phyloP scores from a whole-genome alignment of 257 asterid genomes.

The Nicotiana otophora region DNA sequence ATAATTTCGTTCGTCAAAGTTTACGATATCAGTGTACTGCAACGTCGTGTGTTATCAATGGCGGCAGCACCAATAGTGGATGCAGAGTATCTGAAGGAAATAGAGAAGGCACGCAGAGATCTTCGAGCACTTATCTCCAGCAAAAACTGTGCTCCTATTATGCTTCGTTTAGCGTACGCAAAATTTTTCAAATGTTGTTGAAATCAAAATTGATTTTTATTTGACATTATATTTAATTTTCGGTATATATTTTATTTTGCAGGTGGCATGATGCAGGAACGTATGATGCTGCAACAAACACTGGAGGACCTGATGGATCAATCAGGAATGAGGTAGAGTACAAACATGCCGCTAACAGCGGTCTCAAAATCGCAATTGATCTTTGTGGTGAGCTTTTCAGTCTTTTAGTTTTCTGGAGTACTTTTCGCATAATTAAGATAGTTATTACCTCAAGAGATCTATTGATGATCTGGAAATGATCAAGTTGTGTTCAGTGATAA shows the following conservation, averaged over 20 bases:
- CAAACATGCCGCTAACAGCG: slow-evolving; percentile 57
- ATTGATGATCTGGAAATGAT: background rate
- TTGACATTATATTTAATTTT: background rate
- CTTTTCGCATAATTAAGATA: background rate
- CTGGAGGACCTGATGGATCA: slow-evolving; percentile 95
- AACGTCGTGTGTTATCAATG: background rate
- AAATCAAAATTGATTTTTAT: background rate
- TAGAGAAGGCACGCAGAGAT: slow-evolving; percentile 52
- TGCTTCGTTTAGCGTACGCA: slow-evolving; percentile 81
- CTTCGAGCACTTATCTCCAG: slow-evolving; percentile 60
- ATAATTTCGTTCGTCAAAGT: background rate
- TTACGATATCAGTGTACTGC: background rate
- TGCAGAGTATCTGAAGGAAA: slow-evolving; percentile 51
- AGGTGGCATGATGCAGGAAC: slow-evolving; percentile 99
- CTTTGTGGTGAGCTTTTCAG: slow-evolving; percentile 50
- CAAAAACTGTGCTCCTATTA: slow-evolving; percentile 72
- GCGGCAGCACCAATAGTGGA: slow-evolving; percentile 28
- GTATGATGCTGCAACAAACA: slow-evolving; percentile 64
- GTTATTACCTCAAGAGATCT: background rate
- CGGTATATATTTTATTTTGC: slow-evolving; percentile 12
- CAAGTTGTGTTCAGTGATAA: background rate
- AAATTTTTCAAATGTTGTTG: background rate
- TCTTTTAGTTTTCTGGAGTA: background rate
- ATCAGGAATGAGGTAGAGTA: slow-evolving; percentile 56
- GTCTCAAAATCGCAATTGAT: slow-evolving; percentile 63